Evolutionary conservation across 2,329 filamentous ascomycete species (phyloP).

Genomic region (Escovopsis sp.): DNA sequence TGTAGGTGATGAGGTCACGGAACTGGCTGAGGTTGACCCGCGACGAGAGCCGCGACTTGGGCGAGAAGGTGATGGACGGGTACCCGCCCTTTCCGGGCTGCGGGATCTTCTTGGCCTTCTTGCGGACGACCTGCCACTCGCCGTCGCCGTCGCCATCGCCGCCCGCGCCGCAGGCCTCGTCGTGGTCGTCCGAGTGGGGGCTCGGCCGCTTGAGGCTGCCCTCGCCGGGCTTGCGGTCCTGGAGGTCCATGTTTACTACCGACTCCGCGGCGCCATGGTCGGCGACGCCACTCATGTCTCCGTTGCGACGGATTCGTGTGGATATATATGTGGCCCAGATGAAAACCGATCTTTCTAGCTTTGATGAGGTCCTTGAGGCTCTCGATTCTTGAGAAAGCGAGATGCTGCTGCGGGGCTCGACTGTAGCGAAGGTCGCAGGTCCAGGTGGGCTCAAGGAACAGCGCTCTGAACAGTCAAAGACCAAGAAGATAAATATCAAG

Average conservation of each 20-base stretch:
- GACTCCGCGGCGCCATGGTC: conserved; percentile 6
- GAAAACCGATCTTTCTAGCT: too few species aligned
- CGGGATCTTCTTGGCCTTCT: conserved; percentile 48
- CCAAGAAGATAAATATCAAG: too few species aligned
- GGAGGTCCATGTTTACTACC: conserved; percentile 1
- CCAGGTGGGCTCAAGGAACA: too few species aligned
- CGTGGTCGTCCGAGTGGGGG: conserved; percentile 25
- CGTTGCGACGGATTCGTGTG: too few species aligned
- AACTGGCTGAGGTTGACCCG: conserved; percentile 49
- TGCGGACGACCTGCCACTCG: conserved; percentile 44
- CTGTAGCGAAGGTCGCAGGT: too few species aligned
- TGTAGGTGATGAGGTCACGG: conserved; percentile 49
- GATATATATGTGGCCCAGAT: too few species aligned
- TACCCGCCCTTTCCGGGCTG: conserved; percentile 42
- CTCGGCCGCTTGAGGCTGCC: conserved; percentile 34
- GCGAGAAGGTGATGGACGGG: conserved; percentile 43
- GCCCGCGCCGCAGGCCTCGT: conserved; percentile 19
- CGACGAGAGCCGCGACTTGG: conserved; percentile 41
- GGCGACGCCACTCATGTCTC: conserved; percentile 6
- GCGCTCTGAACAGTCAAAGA: too few species aligned
- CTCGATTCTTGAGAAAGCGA: too few species aligned
- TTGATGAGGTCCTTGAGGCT: too few species aligned
- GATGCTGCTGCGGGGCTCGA: too few species aligned
- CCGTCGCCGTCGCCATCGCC: conserved; percentile 19
- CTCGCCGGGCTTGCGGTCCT: conserved; percentile 12